A percentile compares a stretch with the other conserved stretches of the same genome.
phyloP scores from a whole-genome alignment of 345 rosid species.

The Acer saccharum region DNA sequence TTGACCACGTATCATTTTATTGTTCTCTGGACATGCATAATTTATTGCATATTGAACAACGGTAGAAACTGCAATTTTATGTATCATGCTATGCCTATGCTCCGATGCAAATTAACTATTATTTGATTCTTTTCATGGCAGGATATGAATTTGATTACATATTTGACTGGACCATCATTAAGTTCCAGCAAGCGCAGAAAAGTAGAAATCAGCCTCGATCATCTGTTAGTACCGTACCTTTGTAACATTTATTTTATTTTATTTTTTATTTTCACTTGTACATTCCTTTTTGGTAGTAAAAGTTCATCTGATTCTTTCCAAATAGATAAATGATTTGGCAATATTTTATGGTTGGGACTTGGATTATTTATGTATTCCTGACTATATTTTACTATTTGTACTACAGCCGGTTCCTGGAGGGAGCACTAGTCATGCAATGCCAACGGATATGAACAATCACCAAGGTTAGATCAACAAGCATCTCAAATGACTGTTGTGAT shows the following conservation, averaged over 20 bases:
- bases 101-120: not conserved
- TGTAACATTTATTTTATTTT: too few species aligned
- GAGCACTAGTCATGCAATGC: slow-evolving; percentile 58
- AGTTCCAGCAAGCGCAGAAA: slow-evolving; percentile 85
- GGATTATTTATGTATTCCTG: not conserved
- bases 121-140: slow-evolving; percentile 31
- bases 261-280: not conserved
- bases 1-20: not conserved
- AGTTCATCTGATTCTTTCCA: not conserved
- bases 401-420: slow-evolving; percentile 71
- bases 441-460: slow-evolving; percentile 50
- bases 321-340: not conserved
- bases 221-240: slow-evolving; percentile 52
- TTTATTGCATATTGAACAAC: not conserved
- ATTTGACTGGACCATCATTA: slow-evolving; percentile 95
- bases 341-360: not conserved
- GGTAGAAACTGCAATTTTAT: not conserved
- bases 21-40: not conserved
- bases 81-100: not conserved
- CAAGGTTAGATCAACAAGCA: slow-evolving; percentile 59
- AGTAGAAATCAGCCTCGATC: slow-evolving; percentile 61
- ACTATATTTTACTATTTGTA: slow-evolving; percentile 9
- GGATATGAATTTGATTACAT: slow-evolving; percentile 83
- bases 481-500: slow-evolving; percentile 25
- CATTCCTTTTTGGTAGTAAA: not conserved